phyloP scores from a whole-genome alignment of 805 yeast genomes.

The Schizosaccharomyces octosporus region DNA sequence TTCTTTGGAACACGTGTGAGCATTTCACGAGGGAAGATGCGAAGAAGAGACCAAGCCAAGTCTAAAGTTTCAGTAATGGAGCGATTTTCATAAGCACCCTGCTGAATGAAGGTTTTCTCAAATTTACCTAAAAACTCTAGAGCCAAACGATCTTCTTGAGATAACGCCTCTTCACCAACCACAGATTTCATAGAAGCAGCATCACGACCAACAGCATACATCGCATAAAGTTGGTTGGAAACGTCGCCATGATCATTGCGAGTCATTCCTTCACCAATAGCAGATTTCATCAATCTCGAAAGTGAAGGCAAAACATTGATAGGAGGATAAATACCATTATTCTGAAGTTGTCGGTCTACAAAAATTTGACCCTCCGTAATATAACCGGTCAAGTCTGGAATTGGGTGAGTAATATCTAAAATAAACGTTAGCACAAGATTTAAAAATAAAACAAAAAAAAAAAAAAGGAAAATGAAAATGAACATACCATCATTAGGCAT shows the following conservation, averaged over 20 bases:
- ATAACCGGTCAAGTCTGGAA: slow-evolving; percentile 98
- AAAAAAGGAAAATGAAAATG: background rate
- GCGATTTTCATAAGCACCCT: slow-evolving; percentile 94
- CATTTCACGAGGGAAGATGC: slow-evolving; percentile 97
- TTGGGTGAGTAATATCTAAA: slow-evolving; percentile 88
- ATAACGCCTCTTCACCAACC: slow-evolving; percentile 97
- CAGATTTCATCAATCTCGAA: slow-evolving; percentile 95
- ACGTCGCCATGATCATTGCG: slow-evolving; percentile 99
- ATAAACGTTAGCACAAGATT: background rate
- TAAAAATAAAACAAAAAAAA: too few species aligned
- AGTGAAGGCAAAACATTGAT: slow-evolving; percentile 92
- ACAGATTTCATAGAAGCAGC: slow-evolving; percentile 99
- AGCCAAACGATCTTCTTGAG: slow-evolving; percentile 90
- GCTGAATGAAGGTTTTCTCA: slow-evolving; percentile 82
- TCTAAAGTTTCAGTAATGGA: slow-evolving; percentile 83
- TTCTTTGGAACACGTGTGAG: slow-evolving; percentile 96
- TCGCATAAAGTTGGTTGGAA: slow-evolving; percentile 93
- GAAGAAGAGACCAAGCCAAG: slow-evolving; percentile 90
- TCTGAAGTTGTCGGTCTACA: slow-evolving; percentile 83
- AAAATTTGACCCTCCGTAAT: slow-evolving; percentile 98
- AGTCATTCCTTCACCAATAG: slow-evolving; percentile 99
- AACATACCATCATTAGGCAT: slow-evolving; percentile 70
- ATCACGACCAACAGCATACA: slow-evolving; percentile 97
- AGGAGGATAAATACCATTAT: slow-evolving; percentile 97
- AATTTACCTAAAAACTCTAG: slow-evolving; percentile 93